phyloP scores from a whole-genome alignment of 179 eudicot species.

The Beta corolliflora region DNA sequence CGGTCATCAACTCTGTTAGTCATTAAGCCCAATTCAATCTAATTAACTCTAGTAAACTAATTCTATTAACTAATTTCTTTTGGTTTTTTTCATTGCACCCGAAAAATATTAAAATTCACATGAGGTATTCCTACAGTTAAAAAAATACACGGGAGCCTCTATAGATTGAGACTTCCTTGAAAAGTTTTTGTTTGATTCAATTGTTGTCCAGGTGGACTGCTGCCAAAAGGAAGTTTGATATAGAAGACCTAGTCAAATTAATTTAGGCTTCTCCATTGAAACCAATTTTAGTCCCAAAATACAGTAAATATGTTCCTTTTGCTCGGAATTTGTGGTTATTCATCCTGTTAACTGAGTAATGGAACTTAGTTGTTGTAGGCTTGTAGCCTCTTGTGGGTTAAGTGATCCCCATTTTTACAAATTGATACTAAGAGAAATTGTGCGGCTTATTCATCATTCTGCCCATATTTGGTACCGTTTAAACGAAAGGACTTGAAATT shows the following conservation, averaged over 20 bases:
- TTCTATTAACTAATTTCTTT: no score
- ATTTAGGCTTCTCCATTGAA: slow-evolving; percentile 33
- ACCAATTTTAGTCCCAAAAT: slow-evolving; percentile 33
- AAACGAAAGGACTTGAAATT: no score
- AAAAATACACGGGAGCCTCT: slow-evolving; percentile 26
- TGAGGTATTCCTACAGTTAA: no score
- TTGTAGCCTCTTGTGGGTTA: neutral
- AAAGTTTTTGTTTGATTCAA: slow-evolving; percentile 27
- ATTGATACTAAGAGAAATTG: slow-evolving; percentile 18
- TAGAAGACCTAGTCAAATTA: slow-evolving; percentile 27
- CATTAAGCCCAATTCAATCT: no score
- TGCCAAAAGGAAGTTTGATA: slow-evolving; percentile 23
- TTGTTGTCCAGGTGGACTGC: slow-evolving; percentile 16
- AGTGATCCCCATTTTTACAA: slow-evolving; percentile 7
- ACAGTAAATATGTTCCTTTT: slow-evolving; percentile 28
- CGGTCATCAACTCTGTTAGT: no score
- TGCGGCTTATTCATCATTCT: slow-evolving; percentile 5
- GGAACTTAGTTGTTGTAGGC: slow-evolving; percentile 21
- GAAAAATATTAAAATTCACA: no score
- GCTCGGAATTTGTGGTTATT: slow-evolving; percentile 37
- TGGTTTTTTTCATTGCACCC: no score
- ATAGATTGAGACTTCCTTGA: slow-evolving; percentile 18
- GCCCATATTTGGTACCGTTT: neutral
- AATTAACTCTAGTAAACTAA: no score
- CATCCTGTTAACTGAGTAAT: slow-evolving; percentile 22